Conservation (phyloP, 116 monocot genomes). For the Phalaenopsis hybrid region DNA sequence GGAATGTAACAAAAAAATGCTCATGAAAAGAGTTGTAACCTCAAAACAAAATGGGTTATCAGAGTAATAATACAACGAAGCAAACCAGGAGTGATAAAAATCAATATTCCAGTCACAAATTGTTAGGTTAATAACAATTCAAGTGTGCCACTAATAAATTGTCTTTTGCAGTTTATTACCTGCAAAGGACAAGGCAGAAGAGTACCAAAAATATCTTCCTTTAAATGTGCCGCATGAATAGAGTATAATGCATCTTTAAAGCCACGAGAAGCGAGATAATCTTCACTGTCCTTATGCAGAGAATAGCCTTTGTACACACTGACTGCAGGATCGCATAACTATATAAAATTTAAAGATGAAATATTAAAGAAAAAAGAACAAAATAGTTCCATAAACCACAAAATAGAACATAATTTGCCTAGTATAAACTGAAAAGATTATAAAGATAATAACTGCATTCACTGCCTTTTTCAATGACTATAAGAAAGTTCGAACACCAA, state of each 20-base stretch:
- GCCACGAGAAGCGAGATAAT: conserved; percentile 55
- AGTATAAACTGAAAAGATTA: not conserved
- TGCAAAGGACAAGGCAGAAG: conserved; percentile 66
- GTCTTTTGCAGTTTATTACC: conserved; percentile 25
- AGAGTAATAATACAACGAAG: not conserved
- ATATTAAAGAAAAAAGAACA: not conserved
- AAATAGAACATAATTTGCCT: not conserved
- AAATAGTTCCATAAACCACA: not conserved
- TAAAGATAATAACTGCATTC: not conserved
- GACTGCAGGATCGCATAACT: conserved; percentile 80
- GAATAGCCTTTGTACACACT: conserved; percentile 69
- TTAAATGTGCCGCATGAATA: conserved; percentile 50
- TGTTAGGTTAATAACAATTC: not conserved
- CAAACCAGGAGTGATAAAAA: not conserved
- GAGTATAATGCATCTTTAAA: conserved; percentile 56
- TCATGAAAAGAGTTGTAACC: not conserved
- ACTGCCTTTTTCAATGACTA: not conserved
- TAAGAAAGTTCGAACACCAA: not conserved
- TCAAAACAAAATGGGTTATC: conserved; percentile 1
- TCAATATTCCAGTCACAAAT: not conserved
- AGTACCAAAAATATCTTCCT: conserved; percentile 58
- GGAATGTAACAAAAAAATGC: not conserved
- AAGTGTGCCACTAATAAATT: not conserved
- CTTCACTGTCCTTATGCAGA: conserved; percentile 55
- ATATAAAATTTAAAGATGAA: not conserved